Evolutionary conservation across 345 rosid genomes (phyloP).

Genomic region (Brassica nigra): DNA sequence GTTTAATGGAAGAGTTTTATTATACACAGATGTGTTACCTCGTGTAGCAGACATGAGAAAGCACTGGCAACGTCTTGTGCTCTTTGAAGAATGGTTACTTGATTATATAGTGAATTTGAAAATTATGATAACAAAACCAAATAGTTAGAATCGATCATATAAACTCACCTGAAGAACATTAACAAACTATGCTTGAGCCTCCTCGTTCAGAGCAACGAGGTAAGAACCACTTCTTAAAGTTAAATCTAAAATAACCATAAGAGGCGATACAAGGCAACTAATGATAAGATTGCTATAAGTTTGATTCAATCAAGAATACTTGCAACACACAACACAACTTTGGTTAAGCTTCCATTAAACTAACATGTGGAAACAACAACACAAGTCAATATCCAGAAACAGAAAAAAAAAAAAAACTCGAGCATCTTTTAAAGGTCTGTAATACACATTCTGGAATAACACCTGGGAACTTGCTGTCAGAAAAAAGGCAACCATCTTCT

Average conservation of each 20-base stretch:
- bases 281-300: background rate
- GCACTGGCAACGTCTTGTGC: background rate
- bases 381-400: conserved; percentile 1
- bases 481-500: conserved; percentile 86
- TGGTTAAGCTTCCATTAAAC: background rate
- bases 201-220: background rate
- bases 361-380: background rate
- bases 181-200: background rate
- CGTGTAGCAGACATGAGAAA: background rate
- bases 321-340: background rate
- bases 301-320: background rate
- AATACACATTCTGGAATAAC: background rate
- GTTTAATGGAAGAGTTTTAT: background rate
- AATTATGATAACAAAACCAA: background rate
- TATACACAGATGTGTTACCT: background rate
- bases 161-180: background rate
- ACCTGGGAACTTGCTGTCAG: conserved; percentile 35
- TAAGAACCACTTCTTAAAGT: too few species aligned
- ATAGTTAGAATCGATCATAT: background rate
- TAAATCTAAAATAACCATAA: background rate
- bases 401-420: background rate
- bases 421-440: background rate
- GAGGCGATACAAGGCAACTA: background rate
- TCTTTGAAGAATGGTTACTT: background rate
- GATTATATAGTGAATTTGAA: background rate